Evolutionary conservation across 129 eudicot genomes (phyloP), one percentile per base, ranked within the genome.

Genomic region (Oenanthe sinensis): DNA sequence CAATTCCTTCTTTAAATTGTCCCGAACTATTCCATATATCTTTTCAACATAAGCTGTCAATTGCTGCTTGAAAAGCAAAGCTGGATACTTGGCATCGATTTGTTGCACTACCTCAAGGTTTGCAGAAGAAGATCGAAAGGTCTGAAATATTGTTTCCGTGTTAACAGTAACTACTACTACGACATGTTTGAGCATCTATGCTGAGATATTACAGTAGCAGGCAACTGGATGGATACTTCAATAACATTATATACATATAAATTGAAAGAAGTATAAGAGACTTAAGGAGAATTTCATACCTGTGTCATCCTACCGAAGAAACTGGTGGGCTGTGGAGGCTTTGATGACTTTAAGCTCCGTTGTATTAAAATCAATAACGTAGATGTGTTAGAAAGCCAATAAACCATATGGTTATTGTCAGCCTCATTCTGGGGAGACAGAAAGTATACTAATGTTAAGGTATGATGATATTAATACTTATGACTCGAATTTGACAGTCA

Each of bases 11-110:
- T 89, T 93, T 36, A 83, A 67, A 86, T 79, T 88, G 80, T 93
- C 93, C 78, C 93, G 86, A 76, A 91, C 81, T 78, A 89, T 91
- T 76, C 97, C 96, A 77, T 85, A 91, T 12, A 91, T 80, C 79
- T 89, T 93, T 77, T 93, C 98, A 40, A 93, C 93, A 81, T 89
- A 93, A 72, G 93, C 97, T 70, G 91, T 87, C 39, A 93, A 93
- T 83, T 93, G 98, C 78, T 91, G 91, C 88, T 91, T 93, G 77
- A 93, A 93, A 76, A 93, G 96, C 88, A 91, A 86, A 84, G 97
- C 98, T 15, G 98, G 98, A 79, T 89, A 86, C 83, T 93, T 93
- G 83, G 93, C 97, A 49, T 93, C 98, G 77, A 93, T 88, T 74
- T 86, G 93, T 30, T 77, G 82, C 75, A 91, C 92, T 79, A 85